Evolutionary conservation across 805 yeast species (phyloP), one percentile per base, ranked within the genome.

Genomic region (Metschnikowia arizonensis): DNA sequence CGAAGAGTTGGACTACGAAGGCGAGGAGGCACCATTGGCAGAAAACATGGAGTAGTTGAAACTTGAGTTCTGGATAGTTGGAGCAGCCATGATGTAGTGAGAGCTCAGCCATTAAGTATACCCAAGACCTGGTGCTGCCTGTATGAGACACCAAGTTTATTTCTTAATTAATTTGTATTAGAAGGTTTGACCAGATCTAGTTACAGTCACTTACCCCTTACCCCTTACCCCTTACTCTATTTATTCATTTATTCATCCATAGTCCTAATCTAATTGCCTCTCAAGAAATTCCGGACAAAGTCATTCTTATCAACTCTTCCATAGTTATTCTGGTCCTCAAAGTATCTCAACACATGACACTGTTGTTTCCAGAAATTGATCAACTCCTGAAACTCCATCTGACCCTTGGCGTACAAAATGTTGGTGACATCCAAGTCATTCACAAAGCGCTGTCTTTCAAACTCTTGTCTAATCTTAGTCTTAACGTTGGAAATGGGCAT

Each of bases 281-380:
- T 82, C 58, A 83, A 73, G 74, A 87, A 87, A 64, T 82, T 83
- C 66, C 79, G 80, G 42, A 86, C 79, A 60, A 87, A 87, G 56
- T 73, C 74, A 60, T 81, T 77, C 58, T 78, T 75, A 55, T 73
- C 75, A 50, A 79, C 77, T 34, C 72, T 72, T 52, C 73, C 74
- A 53, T 84, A 77, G 28, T 70, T 72, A 35, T 76, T 76, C 62
- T 77, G 83, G 56, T 81, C 82, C 54, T 82, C 86, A 56, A 87
- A 87, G 72, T 83, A 87, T 67, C 83, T 80, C 81, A 85, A 73
- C 36, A 87, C 88, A 65, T 87, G 95, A 52, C 90, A 79, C 61
- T 79, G 81, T 73, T 88, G 95, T 65, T 87, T 88, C 95, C 96
- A 87, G 72, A 87, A 87, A 68, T 88, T 88, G 58, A 83, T 76